phyloP scores from a whole-genome alignment of 139 green algal species.

The Tetraselmis chui region DNA sequence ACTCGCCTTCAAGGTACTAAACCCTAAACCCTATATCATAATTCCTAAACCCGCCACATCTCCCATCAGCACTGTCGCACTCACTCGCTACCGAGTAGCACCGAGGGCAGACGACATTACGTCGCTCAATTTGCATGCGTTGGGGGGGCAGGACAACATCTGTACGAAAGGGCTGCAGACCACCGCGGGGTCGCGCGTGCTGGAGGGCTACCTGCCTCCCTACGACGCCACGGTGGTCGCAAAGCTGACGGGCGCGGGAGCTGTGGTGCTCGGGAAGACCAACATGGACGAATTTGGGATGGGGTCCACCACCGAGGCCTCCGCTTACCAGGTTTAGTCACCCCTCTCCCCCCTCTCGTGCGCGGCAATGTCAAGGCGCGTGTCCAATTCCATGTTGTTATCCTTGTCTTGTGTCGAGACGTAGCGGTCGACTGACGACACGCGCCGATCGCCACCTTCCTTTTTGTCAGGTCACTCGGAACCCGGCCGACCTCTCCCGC shows the following conservation, averaged over 20 bases:
- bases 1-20: constrained; percentile 74
- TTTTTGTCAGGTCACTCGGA: constrained; percentile 61
- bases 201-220: constrained; percentile 62
- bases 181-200: constrained; percentile 73
- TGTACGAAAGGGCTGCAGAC: constrained; percentile 75
- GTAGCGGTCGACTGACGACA: too few species aligned
- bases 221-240: constrained; percentile 71
- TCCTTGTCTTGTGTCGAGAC: too few species aligned
- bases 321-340: constrained; percentile 61
- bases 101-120: background rate
- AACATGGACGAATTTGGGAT: constrained; percentile 99
- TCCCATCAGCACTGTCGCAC: too few species aligned
- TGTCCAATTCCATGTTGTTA: too few species aligned
- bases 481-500: constrained; percentile 67
- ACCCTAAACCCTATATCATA: too few species aligned
- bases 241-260: constrained; percentile 62
- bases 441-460: too few species aligned
- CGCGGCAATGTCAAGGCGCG: too few species aligned
- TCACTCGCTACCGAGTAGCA: background rate
- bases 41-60: too few species aligned
- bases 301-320: constrained; percentile 89
- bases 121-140: background rate
- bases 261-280: constrained; percentile 90
- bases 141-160: constrained; percentile 98
- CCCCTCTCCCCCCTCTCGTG: background rate